Evolutionary conservation across 768 basidiomycete genomes (phyloP).

Genomic region (Lactifluus echinatus): DNA sequence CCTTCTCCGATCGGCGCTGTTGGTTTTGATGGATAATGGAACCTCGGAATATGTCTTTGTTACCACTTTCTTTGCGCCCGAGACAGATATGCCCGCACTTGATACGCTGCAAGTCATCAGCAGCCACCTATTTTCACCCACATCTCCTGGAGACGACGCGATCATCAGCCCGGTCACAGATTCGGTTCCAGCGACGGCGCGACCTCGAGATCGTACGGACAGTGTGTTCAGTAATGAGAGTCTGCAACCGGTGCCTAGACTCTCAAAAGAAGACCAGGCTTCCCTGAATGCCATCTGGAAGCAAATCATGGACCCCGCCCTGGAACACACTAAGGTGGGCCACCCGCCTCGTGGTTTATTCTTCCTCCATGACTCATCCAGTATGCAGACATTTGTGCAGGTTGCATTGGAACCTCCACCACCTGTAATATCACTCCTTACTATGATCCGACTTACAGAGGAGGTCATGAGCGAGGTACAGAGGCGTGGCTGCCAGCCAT

Average conservation of each 20-base stretch:
- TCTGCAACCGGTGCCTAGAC: slow-evolving; percentile 19
- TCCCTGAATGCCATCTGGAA: slow-evolving; percentile 73
- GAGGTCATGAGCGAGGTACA: slow-evolving; percentile 67
- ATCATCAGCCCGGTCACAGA: slow-evolving; percentile 38
- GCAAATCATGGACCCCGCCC: slow-evolving; percentile 83
- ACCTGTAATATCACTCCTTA: slow-evolving; percentile 66
- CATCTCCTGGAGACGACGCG: slow-evolving; percentile 23
- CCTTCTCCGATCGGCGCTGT: slow-evolving; percentile 71
- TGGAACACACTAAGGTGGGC: slow-evolving; percentile 76
- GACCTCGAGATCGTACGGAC: slow-evolving; percentile 21
- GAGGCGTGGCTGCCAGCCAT: slow-evolving; percentile 65
- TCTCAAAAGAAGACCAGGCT: slow-evolving; percentile 50
- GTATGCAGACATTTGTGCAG: slow-evolving; percentile 62
- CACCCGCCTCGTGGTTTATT: too few species aligned
- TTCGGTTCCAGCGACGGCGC: slow-evolving; percentile 31
- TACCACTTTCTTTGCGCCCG: slow-evolving; percentile 61
- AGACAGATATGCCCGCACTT: slow-evolving; percentile 20
- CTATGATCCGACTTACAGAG: slow-evolving; percentile 89
- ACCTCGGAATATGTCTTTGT: slow-evolving; percentile 89
- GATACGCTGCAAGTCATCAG: slow-evolving; percentile 12
- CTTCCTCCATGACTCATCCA: slow-evolving; percentile 3
- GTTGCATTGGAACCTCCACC: slow-evolving; percentile 66
- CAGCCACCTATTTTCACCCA: slow-evolving; percentile 33
- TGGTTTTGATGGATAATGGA: slow-evolving; percentile 93
- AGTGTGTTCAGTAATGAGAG: slow-evolving; percentile 32